phyloP scores from a whole-genome alignment of 768 basidiomycete genomes.

The Serendipita sp. region DNA sequence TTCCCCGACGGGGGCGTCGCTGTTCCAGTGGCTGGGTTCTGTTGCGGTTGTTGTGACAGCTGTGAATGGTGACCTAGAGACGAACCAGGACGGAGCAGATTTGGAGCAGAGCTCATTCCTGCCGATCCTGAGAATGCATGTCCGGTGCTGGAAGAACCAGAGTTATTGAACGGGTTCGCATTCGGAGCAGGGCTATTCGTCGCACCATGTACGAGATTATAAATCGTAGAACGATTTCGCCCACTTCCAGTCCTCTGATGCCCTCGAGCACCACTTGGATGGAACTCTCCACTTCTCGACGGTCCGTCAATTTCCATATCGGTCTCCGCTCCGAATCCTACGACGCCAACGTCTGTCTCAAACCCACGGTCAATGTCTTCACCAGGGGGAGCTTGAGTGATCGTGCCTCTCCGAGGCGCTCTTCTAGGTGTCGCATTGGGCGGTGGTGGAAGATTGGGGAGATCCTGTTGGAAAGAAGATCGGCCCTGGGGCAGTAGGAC shows the following conservation, averaged over 20 bases:
- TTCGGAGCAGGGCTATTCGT: neutral
- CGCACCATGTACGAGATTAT: slow-evolving; percentile 2
- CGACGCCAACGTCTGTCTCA: neutral
- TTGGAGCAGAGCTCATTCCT: slow-evolving; percentile 1
- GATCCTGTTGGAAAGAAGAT: neutral
- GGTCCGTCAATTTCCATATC: slow-evolving; percentile 3
- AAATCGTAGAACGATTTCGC: neutral
- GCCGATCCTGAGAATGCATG: neutral
- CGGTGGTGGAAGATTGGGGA: neutral
- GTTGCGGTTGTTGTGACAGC: neutral
- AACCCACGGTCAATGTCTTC: slow-evolving; percentile 3
- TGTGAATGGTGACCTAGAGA: neutral
- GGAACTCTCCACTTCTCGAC: neutral
- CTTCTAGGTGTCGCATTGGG: neutral
- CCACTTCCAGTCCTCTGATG: neutral
- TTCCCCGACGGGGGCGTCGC: neutral
- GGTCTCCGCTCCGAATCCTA: slow-evolving; percentile 2
- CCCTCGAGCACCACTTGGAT: neutral
- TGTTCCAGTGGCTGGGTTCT: neutral
- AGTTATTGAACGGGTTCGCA: neutral
- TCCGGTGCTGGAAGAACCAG: neutral
- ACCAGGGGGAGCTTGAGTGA: neutral
- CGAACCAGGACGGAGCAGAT: slow-evolving; percentile 2
- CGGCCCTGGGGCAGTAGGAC: neutral
- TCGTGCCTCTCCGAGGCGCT: neutral